Evolutionary conservation across 176 grass and related monocot genomes (phyloP), one percentile per base, ranked within the genome.

Genomic region (Rhipidocladum racemiflorum): DNA sequence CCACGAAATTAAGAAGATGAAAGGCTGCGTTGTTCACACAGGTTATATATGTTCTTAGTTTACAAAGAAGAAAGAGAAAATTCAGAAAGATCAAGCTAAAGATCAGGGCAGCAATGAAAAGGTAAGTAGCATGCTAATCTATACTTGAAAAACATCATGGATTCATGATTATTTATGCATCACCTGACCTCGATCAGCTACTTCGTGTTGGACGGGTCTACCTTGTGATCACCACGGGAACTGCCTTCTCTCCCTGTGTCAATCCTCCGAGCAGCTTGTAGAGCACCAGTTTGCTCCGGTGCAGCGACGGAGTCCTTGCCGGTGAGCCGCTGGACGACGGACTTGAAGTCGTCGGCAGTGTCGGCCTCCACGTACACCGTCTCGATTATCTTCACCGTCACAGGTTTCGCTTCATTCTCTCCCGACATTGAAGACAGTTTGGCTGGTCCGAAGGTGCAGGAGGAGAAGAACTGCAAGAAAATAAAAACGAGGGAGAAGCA

Each of bases 351-450:
- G 72, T 55, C 83, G 46, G 89, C 82, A 9, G 55, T 86, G 69
- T 81, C 79, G 7, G 92, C 89, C 74, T 94, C 86, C 12, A 94
- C 77, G 80, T 77, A 94, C 81, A 80, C 53, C 78, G 92, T 94
- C 86, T 94, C 92, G 80, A 94, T 81, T 70, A 87, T 91, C 89
- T 86, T 94, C 83, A 94, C 86, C 5, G 25, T 81, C 83, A 90
- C 34, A 0, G 63, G 70, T 39, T 86, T 86, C 1, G 51, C 39
- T 17, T 81, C 46, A 0, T 75, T 36, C 27, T 87, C 86, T n/a
- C 57, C 65, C 25, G 88, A 93, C 91, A 93, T 89, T 39, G 88
- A 24, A 62, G 32, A 20, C 21, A 27, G 11, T 49, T 9, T 27
- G 18, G 1, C 6, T 16, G 60, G 28, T 35, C 45, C 21, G 15